phyloP scores from a whole-genome alignment of 2,329 filamentous ascomycete species.

The Cladophialophora chaetospira region DNA sequence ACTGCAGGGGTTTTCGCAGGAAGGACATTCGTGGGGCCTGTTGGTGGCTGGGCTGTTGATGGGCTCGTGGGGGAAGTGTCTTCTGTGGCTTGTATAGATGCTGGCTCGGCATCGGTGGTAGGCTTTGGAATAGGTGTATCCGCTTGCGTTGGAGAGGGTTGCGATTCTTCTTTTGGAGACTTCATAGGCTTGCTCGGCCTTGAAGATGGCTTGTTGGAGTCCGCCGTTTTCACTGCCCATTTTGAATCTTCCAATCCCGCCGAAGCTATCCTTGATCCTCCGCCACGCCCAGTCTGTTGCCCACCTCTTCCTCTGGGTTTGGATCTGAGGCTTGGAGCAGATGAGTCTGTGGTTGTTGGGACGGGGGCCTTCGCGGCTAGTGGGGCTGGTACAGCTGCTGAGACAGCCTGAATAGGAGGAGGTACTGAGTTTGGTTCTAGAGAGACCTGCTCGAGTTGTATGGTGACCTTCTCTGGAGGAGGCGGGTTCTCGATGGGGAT shows the following conservation, averaged over 20 bases:
- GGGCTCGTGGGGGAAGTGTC: not conserved
- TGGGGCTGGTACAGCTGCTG: not conserved
- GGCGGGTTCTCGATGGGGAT: slow-evolving; percentile 45
- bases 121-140: slow-evolving; percentile 19
- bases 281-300: slow-evolving; percentile 12
- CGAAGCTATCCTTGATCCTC: slow-evolving; percentile 18
- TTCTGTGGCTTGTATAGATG: not conserved
- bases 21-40: slow-evolving; percentile 10
- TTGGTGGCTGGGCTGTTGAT: slow-evolving; percentile 16
- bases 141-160: slow-evolving; percentile 15
- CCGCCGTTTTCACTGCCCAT: slow-evolving; percentile 21
- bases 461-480: slow-evolving; percentile 30
- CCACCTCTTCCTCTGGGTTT: slow-evolving; percentile 20
- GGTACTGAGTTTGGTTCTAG: slow-evolving; percentile 14
- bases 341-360: not conserved
- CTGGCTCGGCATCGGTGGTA: not conserved
- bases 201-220: not conserved
- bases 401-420: slow-evolving; percentile 8
- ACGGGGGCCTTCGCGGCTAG: not conserved
- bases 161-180: not conserved
- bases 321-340: slow-evolving; percentile 12
- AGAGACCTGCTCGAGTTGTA: slow-evolving; percentile 25
- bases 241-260: slow-evolving; percentile 33
- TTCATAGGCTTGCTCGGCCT: not conserved
- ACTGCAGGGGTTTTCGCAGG: slow-evolving; percentile 46